Evolutionary conservation across 345 rosid species (phyloP).

Genomic region (Laguncularia racemosa): DNA sequence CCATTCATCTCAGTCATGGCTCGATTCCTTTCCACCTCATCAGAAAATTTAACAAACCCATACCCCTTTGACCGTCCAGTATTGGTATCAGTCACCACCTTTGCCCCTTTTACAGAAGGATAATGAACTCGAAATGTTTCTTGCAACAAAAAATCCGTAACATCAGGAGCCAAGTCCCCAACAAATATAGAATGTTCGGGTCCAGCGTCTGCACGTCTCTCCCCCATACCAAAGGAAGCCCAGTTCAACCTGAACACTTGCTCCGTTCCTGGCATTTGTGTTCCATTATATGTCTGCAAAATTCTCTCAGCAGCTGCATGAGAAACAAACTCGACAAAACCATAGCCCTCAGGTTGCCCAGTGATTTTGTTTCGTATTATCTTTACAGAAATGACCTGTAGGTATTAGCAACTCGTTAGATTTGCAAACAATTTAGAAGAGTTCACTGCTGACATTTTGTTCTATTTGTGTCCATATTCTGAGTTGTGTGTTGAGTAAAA

Average conservation of each 20-base stretch:
- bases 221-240: constrained; percentile 97
- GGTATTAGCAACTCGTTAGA: background rate
- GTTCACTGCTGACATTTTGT: no score
- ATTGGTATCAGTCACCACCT: constrained; percentile 93
- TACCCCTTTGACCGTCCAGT: constrained; percentile 99
- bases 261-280: constrained; percentile 89
- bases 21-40: constrained; percentile 84
- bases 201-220: constrained; percentile 75
- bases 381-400: constrained; percentile 82
- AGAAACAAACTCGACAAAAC: constrained; percentile 84
- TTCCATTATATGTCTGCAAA: constrained; percentile 75
- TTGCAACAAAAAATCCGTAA: constrained; percentile 85
- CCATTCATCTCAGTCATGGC: constrained; percentile 98
- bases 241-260: constrained; percentile 79
- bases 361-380: constrained; percentile 93
- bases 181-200: constrained; percentile 97
- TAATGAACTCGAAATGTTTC: constrained; percentile 84
- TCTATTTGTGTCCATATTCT: no score
- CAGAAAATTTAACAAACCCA: constrained; percentile 88
- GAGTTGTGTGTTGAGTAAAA: no score
- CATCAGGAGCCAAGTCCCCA: constrained; percentile 93
- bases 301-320: constrained; percentile 89
- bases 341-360: constrained; percentile 94
- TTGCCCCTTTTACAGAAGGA: constrained; percentile 92
- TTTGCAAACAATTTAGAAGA: background rate